phyloP scores from a whole-genome alignment of 2,329 filamentous ascomycete species.

The Colletotrichum horii region DNA sequence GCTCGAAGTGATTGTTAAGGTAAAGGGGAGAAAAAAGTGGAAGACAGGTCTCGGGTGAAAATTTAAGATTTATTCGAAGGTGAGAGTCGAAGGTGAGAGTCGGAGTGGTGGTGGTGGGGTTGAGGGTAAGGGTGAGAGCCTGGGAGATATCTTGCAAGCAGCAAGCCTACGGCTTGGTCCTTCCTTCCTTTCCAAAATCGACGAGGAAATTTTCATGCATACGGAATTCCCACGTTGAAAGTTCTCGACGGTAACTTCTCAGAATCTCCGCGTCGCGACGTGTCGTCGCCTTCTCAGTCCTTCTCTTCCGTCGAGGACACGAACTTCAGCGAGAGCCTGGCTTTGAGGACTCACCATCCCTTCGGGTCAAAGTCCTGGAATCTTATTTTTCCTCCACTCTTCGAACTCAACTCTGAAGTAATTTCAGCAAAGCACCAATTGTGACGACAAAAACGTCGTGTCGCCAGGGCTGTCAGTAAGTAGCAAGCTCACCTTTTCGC shows the following conservation, averaged over 20 bases:
- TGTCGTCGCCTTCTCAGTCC: neutral
- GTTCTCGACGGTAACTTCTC: rapidly evolving
- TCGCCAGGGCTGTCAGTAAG: neutral
- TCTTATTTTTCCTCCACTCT: neutral
- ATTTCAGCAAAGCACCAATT: neutral
- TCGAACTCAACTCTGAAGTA: rapidly evolving
- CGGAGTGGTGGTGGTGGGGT: neutral
- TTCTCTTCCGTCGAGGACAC: rapidly evolving
- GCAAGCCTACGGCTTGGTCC: no score
- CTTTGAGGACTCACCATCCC: neutral
- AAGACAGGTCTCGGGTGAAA: neutral
- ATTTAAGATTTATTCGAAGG: neutral
- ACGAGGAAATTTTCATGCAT: rapidly evolving
- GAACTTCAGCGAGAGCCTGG: neutral
- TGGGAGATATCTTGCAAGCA: neutral
- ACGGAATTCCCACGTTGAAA: neutral
- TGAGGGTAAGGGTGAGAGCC: no score
- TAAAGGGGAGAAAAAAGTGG: neutral
- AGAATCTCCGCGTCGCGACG: rapidly evolving
- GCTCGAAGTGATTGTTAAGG: neutral
- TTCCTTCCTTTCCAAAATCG: neutral
- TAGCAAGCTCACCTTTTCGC: neutral
- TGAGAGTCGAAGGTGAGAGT: neutral
- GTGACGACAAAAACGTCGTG: rapidly evolving
- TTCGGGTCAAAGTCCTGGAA: neutral